Evolutionary conservation across 2,329 filamentous ascomycete genomes (phyloP).

Genomic region (Pyrenochaeta sp.): DNA sequence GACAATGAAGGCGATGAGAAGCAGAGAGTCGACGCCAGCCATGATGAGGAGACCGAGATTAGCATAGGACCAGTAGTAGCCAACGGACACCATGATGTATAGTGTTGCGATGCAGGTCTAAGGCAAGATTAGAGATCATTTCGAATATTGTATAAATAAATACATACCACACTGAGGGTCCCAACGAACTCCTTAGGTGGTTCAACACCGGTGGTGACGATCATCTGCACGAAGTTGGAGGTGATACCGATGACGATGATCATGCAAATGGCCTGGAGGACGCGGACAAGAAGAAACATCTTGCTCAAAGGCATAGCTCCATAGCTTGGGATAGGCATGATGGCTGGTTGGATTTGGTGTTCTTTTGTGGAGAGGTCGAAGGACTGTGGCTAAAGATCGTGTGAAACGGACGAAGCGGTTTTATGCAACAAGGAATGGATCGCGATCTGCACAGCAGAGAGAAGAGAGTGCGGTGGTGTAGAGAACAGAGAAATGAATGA

Average conservation of each 20-base stretch:
- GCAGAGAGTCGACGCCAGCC: constrained; percentile 70
- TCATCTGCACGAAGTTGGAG: constrained; percentile 81
- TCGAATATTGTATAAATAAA: not conserved
- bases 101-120: constrained; percentile 81
- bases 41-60: constrained; percentile 78
- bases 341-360: constrained; percentile 36
- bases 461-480: constrained; percentile 32
- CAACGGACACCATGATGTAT: constrained; percentile 74
- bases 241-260: constrained; percentile 81
- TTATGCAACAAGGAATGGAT: constrained; percentile 40
- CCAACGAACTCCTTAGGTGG: constrained; percentile 78
- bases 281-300: constrained; percentile 78
- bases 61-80: constrained; percentile 83
- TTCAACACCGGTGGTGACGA: constrained; percentile 70
- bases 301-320: constrained; percentile 74
- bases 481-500: constrained; percentile 20
- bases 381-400: constrained; percentile 27
- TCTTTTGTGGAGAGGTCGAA: constrained; percentile 8
- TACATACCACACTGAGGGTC: constrained; percentile 79
- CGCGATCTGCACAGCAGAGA: constrained; percentile 49
- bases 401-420: constrained; percentile 28
- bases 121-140: constrained; percentile 17
- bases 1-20: constrained; percentile 80
- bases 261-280: constrained; percentile 74
- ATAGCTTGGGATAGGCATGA: constrained; percentile 66